Conservation (phyloP, 2,329 filamentous ascomycete genomes). For the Diaporthe helianthi region DNA sequence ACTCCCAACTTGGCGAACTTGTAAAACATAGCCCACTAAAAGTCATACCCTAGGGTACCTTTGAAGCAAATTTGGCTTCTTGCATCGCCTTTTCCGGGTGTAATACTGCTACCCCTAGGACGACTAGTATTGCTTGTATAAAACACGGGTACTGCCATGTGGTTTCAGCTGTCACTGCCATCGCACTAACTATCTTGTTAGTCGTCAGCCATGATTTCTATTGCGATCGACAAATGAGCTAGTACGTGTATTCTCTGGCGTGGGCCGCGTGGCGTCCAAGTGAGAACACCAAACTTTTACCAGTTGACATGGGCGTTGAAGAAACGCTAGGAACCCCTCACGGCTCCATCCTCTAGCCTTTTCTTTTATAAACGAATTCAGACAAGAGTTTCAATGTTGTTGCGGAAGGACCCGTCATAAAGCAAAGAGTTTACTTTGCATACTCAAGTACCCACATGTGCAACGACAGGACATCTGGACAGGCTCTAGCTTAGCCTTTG, state of each 20-base stretch:
- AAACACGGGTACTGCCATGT: not conserved
- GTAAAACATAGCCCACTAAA: not conserved
- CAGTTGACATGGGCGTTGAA: not conserved
- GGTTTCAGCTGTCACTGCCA: not conserved
- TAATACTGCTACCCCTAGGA: not conserved
- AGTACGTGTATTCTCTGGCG: not conserved
- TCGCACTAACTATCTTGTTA: not conserved
- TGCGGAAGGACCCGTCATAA: conserved; percentile 12
- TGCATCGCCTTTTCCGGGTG: not conserved
- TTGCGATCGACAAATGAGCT: not conserved
- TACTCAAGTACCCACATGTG: too few relatives aligned
- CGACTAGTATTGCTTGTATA: not conserved
- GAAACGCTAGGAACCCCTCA: conserved; percentile 1
- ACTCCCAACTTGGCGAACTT: not conserved
- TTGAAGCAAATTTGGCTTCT: too few relatives aligned
- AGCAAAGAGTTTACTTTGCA: not conserved
- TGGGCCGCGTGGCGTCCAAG: not conserved
- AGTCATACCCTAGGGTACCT: not conserved
- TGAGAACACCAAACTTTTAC: not conserved
- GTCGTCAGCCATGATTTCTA: not conserved
- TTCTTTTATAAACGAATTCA: not conserved
- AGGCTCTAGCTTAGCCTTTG: conserved; percentile 23
- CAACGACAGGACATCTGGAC: not conserved
- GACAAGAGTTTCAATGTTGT: conserved; percentile 14
- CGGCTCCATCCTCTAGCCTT: not conserved